Base-by-base conservation (phyloP, 805 yeast species). In the Metschnikowia peoriensis region DNA sequence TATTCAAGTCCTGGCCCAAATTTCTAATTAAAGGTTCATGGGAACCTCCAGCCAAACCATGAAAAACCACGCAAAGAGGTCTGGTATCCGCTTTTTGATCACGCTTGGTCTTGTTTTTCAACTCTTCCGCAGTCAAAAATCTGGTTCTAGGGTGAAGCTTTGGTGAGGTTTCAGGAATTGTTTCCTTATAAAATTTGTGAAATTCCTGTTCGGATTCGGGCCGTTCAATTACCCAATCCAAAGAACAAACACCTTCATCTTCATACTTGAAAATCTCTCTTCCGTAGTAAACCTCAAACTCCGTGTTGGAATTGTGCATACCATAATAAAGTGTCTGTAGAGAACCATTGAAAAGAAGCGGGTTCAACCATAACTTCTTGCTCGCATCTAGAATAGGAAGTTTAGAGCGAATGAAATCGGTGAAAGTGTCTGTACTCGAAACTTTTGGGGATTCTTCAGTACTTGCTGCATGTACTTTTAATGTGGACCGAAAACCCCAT, bases 11-110 rank as follows among this genome's bases (percentile, higher is more conserved):
- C 42, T 73, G 69, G 15, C 82, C 78, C 38, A 85, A 64, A 50
- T 88, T 78, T 27, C 94, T 76, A 41, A 89, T 82, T 62, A 89
- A 83, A 7, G 87, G 76, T 64, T 89, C 96, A 56, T 85, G 88
- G n/a, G 92, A 84, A 0, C 96, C 94, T 6, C 96, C 96, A 1
- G 88, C 85, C 38, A 89, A 77, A 0, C 96, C 96, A 64, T 89
- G 96, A 41, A 87, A 67, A 3, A 81, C 69, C 32, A 89, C 78
- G 15, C 86, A 71, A 62, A 89, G 72, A 1, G 96, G 96, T 45
- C 67, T 76, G 2, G 73, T 59, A 46, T 68, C 72, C 16, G 70
- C 70, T 6, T 29, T 39, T 38, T 54, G 58, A 22, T 46, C 58
- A 7, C 47, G 46, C 4, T 48, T 50, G 10, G 53, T 55, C 28